Percentiles rank a stretch among this genome's conserved stretches.
Conservation (phyloP, 2,329 filamentous ascomycete species). For the Hortaea sp. region DNA sequence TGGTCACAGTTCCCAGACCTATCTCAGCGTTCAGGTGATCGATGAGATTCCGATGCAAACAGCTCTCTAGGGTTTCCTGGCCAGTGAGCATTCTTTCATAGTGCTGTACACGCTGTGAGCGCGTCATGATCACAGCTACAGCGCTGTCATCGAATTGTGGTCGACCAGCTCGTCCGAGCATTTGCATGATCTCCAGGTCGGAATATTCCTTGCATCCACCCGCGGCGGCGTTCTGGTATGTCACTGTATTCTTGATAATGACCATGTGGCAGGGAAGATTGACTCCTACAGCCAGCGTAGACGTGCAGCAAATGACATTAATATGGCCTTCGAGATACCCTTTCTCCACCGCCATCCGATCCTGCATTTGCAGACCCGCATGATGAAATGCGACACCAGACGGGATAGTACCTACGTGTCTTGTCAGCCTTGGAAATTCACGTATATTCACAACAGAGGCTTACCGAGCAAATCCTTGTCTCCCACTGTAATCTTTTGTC, state of each 20-base stretch:
- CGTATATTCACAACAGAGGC: background rate
- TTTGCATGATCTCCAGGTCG: slow-evolving; percentile 80
- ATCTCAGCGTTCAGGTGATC: slow-evolving; percentile 82
- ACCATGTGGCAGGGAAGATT: slow-evolving; percentile 78
- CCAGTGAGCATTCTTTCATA: slow-evolving; percentile 69
- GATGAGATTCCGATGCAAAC: slow-evolving; percentile 66
- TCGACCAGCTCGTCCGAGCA: slow-evolving; percentile 74
- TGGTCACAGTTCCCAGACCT: slow-evolving; percentile 60
- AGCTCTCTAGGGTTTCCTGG: slow-evolving; percentile 65
- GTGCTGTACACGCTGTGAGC: slow-evolving; percentile 49
- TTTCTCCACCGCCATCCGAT: slow-evolving; percentile 57
- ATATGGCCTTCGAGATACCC: slow-evolving; percentile 62
- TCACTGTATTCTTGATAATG: slow-evolving; percentile 68
- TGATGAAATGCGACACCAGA: slow-evolving; percentile 74
- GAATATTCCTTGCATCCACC: slow-evolving; percentile 53
- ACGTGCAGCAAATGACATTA: slow-evolving; percentile 76
- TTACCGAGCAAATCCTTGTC: slow-evolving; percentile 52
- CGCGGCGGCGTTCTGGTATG: slow-evolving; percentile 44
- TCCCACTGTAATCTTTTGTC: slow-evolving; percentile 39
- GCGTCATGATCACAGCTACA: slow-evolving; percentile 70
- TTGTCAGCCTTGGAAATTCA: too few species aligned
- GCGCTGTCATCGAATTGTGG: slow-evolving; percentile 74
- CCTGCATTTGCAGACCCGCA: slow-evolving; percentile 57
- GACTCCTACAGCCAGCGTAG: slow-evolving; percentile 72
- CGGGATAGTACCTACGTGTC: slow-evolving; percentile 30